Percentiles rank a stretch among this genome's conserved stretches.
Evolutionary conservation across 2,329 filamentous ascomycete genomes (phyloP).

Genomic region (Pleomassaria siparia): DNA sequence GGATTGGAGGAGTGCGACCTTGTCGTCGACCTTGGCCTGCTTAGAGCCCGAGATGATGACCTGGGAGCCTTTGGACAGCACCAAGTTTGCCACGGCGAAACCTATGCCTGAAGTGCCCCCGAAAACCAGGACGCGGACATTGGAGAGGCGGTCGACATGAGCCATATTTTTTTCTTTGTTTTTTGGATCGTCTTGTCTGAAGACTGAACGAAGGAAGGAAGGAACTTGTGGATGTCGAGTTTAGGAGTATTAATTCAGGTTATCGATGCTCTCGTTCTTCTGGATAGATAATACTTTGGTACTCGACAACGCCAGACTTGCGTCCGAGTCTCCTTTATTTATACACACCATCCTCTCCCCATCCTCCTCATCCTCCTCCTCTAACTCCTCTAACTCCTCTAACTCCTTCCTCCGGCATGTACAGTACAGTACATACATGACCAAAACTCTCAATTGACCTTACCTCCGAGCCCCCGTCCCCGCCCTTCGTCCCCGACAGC

Average conservation of each 20-base stretch:
- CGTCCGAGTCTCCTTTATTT: no score
- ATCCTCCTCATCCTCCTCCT: not conserved
- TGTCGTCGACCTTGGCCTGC: slow-evolving; percentile 51
- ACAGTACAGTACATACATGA: not conserved
- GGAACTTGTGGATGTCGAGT: not conserved
- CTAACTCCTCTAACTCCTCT: no score
- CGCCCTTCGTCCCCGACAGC: slow-evolving; percentile 8
- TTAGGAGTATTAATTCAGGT: not conserved
- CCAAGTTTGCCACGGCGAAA: slow-evolving; percentile 60
- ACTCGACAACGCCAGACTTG: not conserved
- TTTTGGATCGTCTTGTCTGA: not conserved
- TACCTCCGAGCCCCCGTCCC: slow-evolving; percentile 4
- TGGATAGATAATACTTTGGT: no score
- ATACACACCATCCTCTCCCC: not conserved
- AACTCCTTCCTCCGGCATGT: not conserved
- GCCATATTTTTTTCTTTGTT: no score
- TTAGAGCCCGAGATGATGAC: slow-evolving; percentile 64
- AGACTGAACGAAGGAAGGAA: not conserved
- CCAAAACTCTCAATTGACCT: not conserved
- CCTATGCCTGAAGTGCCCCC: slow-evolving; percentile 69
- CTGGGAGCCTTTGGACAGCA: slow-evolving; percentile 56
- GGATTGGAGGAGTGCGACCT: slow-evolving; percentile 50
- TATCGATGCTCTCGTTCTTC: no score
- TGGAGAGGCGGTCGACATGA: slow-evolving; percentile 51
- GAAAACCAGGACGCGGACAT: slow-evolving; percentile 59